phyloP scores from a whole-genome alignment of 371 early-diverging fungal species.

The Polyrhizophydium stewartii region DNA sequence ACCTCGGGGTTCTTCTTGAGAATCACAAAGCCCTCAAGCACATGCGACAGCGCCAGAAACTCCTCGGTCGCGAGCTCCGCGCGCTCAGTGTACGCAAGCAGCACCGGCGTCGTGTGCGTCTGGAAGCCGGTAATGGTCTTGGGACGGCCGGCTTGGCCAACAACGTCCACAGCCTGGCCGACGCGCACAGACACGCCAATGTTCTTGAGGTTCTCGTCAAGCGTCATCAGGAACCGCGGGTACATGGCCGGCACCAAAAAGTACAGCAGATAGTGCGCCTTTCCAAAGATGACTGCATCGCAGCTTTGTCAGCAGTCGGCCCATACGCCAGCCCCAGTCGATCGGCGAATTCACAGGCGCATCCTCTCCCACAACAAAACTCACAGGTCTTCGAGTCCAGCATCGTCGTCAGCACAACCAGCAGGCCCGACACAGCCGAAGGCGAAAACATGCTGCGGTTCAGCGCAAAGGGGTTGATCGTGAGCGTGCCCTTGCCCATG shows the following conservation, averaged over 20 bases:
- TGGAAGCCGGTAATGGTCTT: constrained; percentile 99
- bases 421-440: constrained; percentile 83
- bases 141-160: constrained; percentile 98
- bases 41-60: constrained; percentile 73
- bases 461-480: constrained; percentile 90
- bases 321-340: not conserved
- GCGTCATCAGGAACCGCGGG: constrained; percentile 95
- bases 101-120: constrained; percentile 96
- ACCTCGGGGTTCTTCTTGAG: constrained; percentile 75
- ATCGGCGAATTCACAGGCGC: not conserved
- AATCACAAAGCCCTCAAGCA: constrained; percentile 94
- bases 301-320: no score
- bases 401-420: constrained; percentile 84
- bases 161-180: constrained; percentile 98
- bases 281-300: constrained; percentile 72
- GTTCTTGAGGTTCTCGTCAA: constrained; percentile 79
- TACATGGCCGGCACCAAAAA: constrained; percentile 91
- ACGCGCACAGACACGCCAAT: constrained; percentile 89
- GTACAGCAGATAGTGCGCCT: constrained; percentile 91
- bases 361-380: constrained; percentile 16
- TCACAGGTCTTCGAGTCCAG: constrained; percentile 81
- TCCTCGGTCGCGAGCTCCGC: constrained; percentile 98
- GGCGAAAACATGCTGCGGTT: constrained; percentile 89
- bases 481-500: constrained; percentile 98
- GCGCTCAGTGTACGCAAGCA: constrained; percentile 93